Base-by-base conservation (phyloP, 164 flowering plant species). In the Kingdonia uniflora region DNA sequence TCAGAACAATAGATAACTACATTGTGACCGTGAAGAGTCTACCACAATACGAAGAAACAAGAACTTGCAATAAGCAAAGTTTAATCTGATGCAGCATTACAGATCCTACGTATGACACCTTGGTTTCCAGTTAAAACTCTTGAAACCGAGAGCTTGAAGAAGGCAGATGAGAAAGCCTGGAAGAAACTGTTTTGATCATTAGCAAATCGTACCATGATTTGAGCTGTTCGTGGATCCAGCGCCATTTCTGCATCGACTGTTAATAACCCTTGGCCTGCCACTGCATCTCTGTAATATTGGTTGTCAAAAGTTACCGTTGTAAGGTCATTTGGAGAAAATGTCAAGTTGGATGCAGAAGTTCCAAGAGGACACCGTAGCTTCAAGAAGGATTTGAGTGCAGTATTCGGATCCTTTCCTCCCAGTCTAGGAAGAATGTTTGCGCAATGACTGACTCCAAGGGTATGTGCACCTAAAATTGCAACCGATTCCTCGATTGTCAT, bases 401-500 rank as follows among this genome's bases (percentile, higher is more conserved):
- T 1, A 16, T 11, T 2, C 20, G 37, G 3, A 19, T 50, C 16
- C 13, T n/a, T 17, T 50, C 53, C 44, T 41, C 14, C 16, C 20
- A 50, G 39, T 1, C 53, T 73, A 42, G 50, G 33, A 45, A 58
- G 12, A 14, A 77, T 42, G 63, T 62, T 77, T 17, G 49, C 19
- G 51, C 85, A 80, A 22, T 80, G 85, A 20, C 75, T 71, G 5
- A 69, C 33, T 23, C 85, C 85, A 1, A 80, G 60, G 0, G 82
- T 75, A 42, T 80, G 85, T 2, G 80, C 68, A 39, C 85, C 85
- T 77, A 80, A 24, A 63, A 80, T 76, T 61, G 83, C 86, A 5
- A 80, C 81, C 1, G 79, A 55, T 66, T 80, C 86, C 53, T 69
- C 67, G 2, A 65, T 35, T 21, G 70, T 67, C 81, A 80, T 70